Percentiles rank a stretch among this genome's conserved stretches.
phyloP scores from a whole-genome alignment of 1,139 yeast species.

The Scheffersomyces lignicola region DNA sequence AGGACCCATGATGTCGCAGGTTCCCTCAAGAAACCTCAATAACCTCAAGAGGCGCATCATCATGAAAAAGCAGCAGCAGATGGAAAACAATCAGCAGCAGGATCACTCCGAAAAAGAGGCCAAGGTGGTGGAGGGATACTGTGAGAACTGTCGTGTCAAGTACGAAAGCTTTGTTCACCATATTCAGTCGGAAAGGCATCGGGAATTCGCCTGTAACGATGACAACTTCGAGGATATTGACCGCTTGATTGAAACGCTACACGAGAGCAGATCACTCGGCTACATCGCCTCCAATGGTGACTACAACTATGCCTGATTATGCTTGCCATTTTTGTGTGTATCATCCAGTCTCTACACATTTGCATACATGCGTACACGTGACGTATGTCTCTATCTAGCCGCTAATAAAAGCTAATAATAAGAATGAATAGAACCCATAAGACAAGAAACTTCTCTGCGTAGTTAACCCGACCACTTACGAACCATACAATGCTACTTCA shows the following conservation, averaged over 20 bases:
- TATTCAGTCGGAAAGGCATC: constrained; percentile 67
- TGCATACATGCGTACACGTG: no score
- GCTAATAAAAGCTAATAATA: no score
- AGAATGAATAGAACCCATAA: no score
- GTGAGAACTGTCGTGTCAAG: constrained; percentile 91
- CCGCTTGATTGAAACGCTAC: constrained; percentile 53
- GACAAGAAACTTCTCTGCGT: no score
- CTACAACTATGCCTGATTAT: constrained; percentile 15
- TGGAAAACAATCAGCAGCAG: constrained; percentile 65
- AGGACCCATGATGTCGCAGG: constrained; percentile 67
- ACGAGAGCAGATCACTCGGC: constrained; percentile 44
- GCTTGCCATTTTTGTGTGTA: no score
- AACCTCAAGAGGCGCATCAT: constrained; percentile 55
- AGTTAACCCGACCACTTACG: no score
- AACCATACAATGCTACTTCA: no score
- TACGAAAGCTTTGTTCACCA: constrained; percentile 83
- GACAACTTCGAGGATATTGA: constrained; percentile 78
- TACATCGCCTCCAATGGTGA: constrained; percentile 48
- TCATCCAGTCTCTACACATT: no score
- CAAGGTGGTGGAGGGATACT: constrained; percentile 63
- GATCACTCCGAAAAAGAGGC: constrained; percentile 30
- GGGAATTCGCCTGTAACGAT: constrained; percentile 74
- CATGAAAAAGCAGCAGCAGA: constrained; percentile 39
- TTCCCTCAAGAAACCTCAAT: constrained; percentile 64
- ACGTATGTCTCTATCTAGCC: no score